Base-by-base conservation (phyloP, 345 rosid species). In the Salix udensis region DNA sequence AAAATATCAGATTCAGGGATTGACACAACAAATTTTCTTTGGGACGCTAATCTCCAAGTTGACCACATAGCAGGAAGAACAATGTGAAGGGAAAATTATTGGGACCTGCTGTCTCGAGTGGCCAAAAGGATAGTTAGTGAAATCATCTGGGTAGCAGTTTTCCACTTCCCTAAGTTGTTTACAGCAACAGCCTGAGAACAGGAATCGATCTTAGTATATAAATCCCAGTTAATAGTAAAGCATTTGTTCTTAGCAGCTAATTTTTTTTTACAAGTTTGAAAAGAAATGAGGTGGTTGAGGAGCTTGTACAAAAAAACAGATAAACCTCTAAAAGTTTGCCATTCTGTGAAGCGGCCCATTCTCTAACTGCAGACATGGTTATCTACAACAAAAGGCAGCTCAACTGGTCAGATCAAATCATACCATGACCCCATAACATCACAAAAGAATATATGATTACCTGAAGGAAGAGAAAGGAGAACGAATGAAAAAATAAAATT, bases 281-380 rank as follows among this genome's bases (percentile, higher is more conserved):
- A 53, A 28, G 31, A 58, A 14, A 68, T n/a, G 36, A n/a, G 24
- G 55, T 39, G 28, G 46, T 14, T 67, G 65, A 68, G 71, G 13
- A 58, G 39, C 23, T 75, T 37, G 42, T 31, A 40, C 3, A 61
- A 10, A 36, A 31, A 34, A 61, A 36, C 68, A 53, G 67, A 80
- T 85, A 40, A 78, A 93, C 99, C 99, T 92, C 89, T 76, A 88
- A 83, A 82, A 96, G 94, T 84, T 87, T 89, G 70, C 85, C 74
- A 74, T 89, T 87, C 86, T 93, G 96, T 70, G 99, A 96, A 76
- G 99, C 99, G 78, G 99, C 98, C 99, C 99, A 93, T 86, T 96
- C 98, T 81, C 97, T 89, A 71, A 96, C 97, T 0, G 99, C 99
- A 42, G 99, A 96, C 99, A 96, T 93, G 26, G 99, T 93, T 82